Base-by-base conservation (phyloP, 495 filamentous ascomycete species). In the Massariosphaeria phaeospora region DNA sequence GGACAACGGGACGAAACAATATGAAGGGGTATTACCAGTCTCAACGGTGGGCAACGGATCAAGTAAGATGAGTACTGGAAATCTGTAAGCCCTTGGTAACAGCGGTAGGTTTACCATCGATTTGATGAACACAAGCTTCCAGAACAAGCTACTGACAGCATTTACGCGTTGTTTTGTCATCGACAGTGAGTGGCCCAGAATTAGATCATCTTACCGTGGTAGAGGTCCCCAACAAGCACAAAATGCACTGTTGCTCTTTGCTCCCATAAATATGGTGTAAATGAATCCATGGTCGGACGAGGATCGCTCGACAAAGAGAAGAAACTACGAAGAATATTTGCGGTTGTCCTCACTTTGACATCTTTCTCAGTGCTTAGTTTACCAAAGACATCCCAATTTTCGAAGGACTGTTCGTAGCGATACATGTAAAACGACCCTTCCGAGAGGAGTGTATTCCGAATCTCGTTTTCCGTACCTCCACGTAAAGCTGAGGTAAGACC, bases 11-110 rank as follows among this genome's bases (percentile, higher is more conserved):
- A 40, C 36, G 36, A 17, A 40, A n/a, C 8, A 40, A 40, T 17
- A 40, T 7, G 7, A 17, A 40, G 30, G 8, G 7, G 30, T 13
- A 40, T 40, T 17, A 40, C 18, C 36, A 8, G 7, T 7, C 10
- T 40, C 15, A 9, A 50, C 12, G 9, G 9, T 23, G 9, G 30
- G 47, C 17, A 50, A 25, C n/a, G 47, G 47, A 50, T 50, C 47
- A 36, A 50, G 47, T 21, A 50, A 54, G 35, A 66, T 44, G 25
- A 66, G 23, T 10, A 55, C 59, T 64, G 52, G 21, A 6, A 48
- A 6, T 11, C 5, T 13, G 12, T 23, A 33, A 48, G 24, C 21
- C 12, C 5, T 48, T 4, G 18, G 15, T 6, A 34, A 34, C 6
- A 15, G 13, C 26, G 13, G 11, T 15, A 18, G 13, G 25, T 33